Percentiles rank a stretch among this genome's conserved stretches.
Evolutionary conservation across 2,329 filamentous ascomycete genomes (phyloP).

Genomic region (Cryphonectria carpinicola): DNA sequence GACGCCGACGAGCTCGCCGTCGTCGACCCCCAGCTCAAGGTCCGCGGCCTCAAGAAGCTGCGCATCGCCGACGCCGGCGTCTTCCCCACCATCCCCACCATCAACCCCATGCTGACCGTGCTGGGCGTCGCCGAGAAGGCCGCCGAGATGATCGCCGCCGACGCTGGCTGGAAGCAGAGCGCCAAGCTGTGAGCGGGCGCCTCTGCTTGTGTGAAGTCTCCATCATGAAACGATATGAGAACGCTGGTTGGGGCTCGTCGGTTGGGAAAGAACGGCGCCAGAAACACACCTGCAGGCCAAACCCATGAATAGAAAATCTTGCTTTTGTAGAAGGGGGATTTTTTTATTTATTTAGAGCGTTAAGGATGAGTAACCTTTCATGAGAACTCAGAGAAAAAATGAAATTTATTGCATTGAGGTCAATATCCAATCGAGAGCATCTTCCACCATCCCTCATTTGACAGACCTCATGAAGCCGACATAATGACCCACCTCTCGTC

Average conservation of each 20-base stretch:
- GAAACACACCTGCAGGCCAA: background rate
- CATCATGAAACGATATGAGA: background rate
- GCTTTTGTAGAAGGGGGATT: background rate
- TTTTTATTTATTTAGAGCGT: background rate
- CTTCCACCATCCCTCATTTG: background rate
- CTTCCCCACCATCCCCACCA: slow-evolving; percentile 81
- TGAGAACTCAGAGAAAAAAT: background rate
- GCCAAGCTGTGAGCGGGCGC: slow-evolving; percentile 36
- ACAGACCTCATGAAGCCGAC: background rate
- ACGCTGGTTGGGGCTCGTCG: background rate
- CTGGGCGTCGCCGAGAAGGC: slow-evolving; percentile 81
- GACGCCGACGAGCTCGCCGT: slow-evolving; percentile 72
- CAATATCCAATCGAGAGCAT: background rate
- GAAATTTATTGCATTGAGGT: background rate
- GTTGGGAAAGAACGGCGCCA: background rate
- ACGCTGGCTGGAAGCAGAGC: slow-evolving; percentile 54
- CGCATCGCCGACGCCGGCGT: slow-evolving; percentile 86
- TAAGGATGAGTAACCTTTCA: background rate
- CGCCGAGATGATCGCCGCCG: slow-evolving; percentile 80
- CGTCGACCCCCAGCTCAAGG: slow-evolving; percentile 74
- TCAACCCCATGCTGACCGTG: slow-evolving; percentile 92
- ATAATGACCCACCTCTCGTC: background rate
- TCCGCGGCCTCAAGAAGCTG: slow-evolving; percentile 73
- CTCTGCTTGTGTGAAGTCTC: background rate
- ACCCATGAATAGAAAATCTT: background rate